These are phyloP conservation scores for Berkeleyomyces basicola DNA, from an alignment of 2,329 filamentous ascomycete genomes.

Conservation along the genomic window DNA sequence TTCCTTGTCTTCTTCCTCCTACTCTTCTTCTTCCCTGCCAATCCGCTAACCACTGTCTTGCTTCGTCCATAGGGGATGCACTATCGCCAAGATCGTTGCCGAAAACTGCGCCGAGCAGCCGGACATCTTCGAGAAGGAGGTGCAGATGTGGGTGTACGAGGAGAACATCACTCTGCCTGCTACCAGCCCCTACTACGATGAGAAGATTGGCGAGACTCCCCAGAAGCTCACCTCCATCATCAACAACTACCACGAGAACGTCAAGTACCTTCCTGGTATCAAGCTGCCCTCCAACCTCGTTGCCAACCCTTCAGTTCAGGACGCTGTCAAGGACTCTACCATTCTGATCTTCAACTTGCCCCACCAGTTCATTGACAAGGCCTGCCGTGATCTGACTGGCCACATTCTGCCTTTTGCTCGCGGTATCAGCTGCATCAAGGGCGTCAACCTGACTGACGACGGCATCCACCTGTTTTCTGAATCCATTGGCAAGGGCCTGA, in stretches of 20 bases:
- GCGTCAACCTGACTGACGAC: slow-evolving; percentile 77
- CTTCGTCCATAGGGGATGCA: slow-evolving; percentile 57
- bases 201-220: slow-evolving; percentile 42
- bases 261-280: slow-evolving; percentile 93
- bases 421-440: slow-evolving; percentile 96
- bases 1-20: neutral
- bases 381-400: slow-evolving; percentile 70
- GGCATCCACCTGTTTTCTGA: slow-evolving; percentile 86
- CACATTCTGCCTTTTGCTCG: slow-evolving; percentile 84
- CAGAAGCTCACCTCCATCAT: slow-evolving; percentile 85
- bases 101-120: slow-evolving; percentile 72
- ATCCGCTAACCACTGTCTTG: neutral
- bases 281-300: slow-evolving; percentile 65
- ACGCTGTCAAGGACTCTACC: slow-evolving; percentile 67
- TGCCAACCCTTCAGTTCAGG: slow-evolving; percentile 65
- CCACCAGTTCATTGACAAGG: slow-evolving; percentile 84
- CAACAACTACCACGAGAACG: slow-evolving; percentile 86
- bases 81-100: slow-evolving; percentile 90
- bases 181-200: slow-evolving; percentile 56
- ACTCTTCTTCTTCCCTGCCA: neutral
- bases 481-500: slow-evolving; percentile 76
- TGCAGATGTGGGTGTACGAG: slow-evolving; percentile 99
- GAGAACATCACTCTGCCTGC: slow-evolving; percentile 65
- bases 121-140: slow-evolving; percentile 68
- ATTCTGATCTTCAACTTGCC: slow-evolving; percentile 93